phyloP scores from a whole-genome alignment of 164 flowering plant species.

The Cinnamomum chago region DNA sequence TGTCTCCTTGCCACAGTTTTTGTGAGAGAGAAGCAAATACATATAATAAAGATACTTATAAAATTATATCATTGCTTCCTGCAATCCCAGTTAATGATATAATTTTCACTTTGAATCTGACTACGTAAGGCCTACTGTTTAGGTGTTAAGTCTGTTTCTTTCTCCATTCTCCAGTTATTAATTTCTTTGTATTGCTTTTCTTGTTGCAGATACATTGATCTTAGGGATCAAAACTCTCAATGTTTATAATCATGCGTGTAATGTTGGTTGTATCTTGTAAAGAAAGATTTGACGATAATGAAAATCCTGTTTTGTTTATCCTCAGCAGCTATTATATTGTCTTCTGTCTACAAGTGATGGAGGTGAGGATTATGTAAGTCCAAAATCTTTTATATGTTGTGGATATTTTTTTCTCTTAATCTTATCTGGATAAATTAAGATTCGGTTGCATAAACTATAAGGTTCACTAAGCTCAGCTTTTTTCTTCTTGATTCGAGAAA shows the following conservation, averaged over 20 bases:
- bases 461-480: no score
- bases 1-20: not conserved
- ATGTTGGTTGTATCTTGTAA: conserved; percentile 1
- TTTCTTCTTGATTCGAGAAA: no score
- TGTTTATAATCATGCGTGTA: not conserved
- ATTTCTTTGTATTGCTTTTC: not conserved
- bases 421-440: no score
- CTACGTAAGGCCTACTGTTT: not conserved
- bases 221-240: not conserved
- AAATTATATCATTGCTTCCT: no score
- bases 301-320: not conserved
- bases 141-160: not conserved
- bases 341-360: no score
- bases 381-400: no score
- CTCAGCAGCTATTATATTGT: no score
- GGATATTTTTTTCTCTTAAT: no score
- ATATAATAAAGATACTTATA: no score
- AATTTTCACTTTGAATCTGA: not conserved
- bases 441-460: no score
- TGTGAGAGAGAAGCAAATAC: not conserved
- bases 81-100: no score
- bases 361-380: no score
- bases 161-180: not conserved
- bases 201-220: conserved; percentile 6
- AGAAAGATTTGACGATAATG: not conserved